Evolutionary conservation across 2,329 filamentous ascomycete genomes (phyloP).

Genomic region (Nothomitra cinnamomea): DNA sequence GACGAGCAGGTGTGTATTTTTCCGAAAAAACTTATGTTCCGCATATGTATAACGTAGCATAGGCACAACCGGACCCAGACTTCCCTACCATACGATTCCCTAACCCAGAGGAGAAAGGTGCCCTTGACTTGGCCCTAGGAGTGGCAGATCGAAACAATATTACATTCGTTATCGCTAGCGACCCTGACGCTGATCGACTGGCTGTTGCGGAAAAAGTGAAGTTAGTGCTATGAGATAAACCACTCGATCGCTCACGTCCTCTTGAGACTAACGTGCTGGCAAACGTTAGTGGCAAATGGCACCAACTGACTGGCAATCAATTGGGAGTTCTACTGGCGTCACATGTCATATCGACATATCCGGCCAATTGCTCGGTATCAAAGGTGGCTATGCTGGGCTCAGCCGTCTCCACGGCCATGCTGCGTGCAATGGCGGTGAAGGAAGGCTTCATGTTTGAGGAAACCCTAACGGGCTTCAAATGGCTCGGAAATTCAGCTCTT

Average conservation of each 20-base stretch:
- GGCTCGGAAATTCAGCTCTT: constrained; percentile 44
- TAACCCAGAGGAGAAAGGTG: constrained; percentile 47
- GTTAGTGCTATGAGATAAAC: constrained; percentile 15
- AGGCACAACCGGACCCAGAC: constrained; percentile 41
- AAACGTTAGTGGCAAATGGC: constrained; percentile 31
- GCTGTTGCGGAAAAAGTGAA: constrained; percentile 40
- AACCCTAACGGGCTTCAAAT: constrained; percentile 50
- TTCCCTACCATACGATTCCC: constrained; percentile 49
- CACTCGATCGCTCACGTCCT: background rate
- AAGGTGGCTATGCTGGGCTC: constrained; percentile 41
- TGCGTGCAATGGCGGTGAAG: constrained; percentile 35
- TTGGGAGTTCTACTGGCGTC: constrained; percentile 42
- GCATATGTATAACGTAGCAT: background rate
- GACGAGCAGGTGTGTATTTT: constrained; percentile 13
- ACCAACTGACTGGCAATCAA: constrained; percentile 48
- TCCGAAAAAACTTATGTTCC: background rate
- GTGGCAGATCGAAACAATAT: constrained; percentile 33
- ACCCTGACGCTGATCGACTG: constrained; percentile 49
- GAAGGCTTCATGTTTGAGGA: constrained; percentile 41
- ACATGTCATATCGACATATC: constrained; percentile 31
- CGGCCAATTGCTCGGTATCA: constrained; percentile 18
- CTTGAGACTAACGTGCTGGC: background rate
- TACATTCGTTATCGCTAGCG: constrained; percentile 40
- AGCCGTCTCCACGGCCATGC: constrained; percentile 47
- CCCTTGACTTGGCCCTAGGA: constrained; percentile 39